These are phyloP conservation scores for Tolypocladium album DNA, from an alignment of 2,329 filamentous ascomycete genomes.

Conservation along the genomic window DNA sequence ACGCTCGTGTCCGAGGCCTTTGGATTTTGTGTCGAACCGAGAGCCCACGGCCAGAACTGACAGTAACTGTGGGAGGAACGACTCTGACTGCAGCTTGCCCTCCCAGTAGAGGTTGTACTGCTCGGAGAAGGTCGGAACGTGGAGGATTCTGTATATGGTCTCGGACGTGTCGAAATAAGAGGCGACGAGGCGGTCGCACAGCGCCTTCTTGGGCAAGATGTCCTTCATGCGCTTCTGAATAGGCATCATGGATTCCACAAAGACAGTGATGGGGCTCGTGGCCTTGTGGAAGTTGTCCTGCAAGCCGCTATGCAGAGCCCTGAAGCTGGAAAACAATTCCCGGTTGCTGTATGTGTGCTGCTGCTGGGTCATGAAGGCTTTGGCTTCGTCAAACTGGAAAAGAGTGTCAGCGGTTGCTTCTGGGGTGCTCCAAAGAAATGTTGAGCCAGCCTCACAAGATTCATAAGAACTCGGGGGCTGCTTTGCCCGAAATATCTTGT, in stretches of 20 bases:
- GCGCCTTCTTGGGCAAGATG: constrained; percentile 37
- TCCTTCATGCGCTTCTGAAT: constrained; percentile 47
- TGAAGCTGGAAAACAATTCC: constrained; percentile 13
- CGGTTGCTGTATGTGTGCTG: constrained; percentile 20
- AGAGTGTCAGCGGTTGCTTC: not conserved
- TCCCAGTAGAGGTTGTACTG: constrained; percentile 44
- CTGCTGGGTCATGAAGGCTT: constrained; percentile 34
- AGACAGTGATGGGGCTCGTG: constrained; percentile 41
- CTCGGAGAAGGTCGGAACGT: constrained; percentile 38
- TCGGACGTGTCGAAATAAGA: constrained; percentile 40
- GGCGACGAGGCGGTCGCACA: constrained; percentile 40
- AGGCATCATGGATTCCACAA: constrained; percentile 48
- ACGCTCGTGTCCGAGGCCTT: constrained; percentile 39
- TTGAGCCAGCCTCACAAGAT: constrained; percentile 31
- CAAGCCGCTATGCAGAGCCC: constrained; percentile 32
- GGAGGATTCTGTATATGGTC: constrained; percentile 41
- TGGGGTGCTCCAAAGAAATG: not conserved
- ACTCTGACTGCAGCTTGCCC: constrained; percentile 32
- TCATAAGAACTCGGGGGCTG: constrained; percentile 40
- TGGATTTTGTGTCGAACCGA: constrained; percentile 38
- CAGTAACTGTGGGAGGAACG: constrained; percentile 42
- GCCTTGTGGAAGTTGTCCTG: constrained; percentile 36
- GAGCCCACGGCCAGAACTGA: constrained; percentile 42
- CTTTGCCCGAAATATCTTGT: constrained; percentile 44
- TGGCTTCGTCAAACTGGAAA: constrained; percentile 41